Evolutionary conservation across 345 rosid species (phyloP).

Genomic region (Lepidium aucheri): DNA sequence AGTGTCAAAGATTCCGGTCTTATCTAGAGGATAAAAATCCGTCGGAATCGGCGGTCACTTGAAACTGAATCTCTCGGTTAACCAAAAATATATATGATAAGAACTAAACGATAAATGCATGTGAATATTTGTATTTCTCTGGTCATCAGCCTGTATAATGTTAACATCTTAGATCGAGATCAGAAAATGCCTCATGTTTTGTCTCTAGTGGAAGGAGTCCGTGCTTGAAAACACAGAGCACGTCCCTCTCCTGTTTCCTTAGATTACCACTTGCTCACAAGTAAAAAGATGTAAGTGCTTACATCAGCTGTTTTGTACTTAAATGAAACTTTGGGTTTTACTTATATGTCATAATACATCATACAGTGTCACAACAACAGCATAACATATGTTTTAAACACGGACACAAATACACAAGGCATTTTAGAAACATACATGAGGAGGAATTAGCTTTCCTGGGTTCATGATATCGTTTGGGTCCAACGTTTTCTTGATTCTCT

Average conservation of each 20-base stretch:
- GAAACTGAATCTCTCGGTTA: too few species aligned
- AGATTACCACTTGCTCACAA: neutral
- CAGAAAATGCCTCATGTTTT: neutral
- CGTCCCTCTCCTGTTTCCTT: slow-evolving; percentile 2
- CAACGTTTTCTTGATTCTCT: slow-evolving; percentile 60
- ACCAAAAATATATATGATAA: too few species aligned
- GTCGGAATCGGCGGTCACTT: accelerated
- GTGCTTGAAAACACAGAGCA: neutral
- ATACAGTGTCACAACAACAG: neutral
- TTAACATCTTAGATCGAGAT: neutral
- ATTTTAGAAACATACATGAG: slow-evolving; percentile 65
- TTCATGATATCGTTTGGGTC: slow-evolving; percentile 93
- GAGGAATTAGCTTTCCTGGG: slow-evolving; percentile 93
- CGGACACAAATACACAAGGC: neutral
- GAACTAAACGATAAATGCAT: too few species aligned
- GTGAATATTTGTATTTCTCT: too few species aligned
- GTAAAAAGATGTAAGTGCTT: neutral
- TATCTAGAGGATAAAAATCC: too few species aligned
- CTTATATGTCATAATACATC: too few species aligned
- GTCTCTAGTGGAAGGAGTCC: neutral
- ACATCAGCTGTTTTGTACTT: slow-evolving; percentile 19
- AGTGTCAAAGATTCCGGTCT: too few species aligned
- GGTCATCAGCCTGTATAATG: too few species aligned
- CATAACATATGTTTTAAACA: neutral
- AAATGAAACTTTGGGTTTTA: neutral